Conservation (phyloP, 1,284 basidiomycete species). For the Ustilago tritici region DNA sequence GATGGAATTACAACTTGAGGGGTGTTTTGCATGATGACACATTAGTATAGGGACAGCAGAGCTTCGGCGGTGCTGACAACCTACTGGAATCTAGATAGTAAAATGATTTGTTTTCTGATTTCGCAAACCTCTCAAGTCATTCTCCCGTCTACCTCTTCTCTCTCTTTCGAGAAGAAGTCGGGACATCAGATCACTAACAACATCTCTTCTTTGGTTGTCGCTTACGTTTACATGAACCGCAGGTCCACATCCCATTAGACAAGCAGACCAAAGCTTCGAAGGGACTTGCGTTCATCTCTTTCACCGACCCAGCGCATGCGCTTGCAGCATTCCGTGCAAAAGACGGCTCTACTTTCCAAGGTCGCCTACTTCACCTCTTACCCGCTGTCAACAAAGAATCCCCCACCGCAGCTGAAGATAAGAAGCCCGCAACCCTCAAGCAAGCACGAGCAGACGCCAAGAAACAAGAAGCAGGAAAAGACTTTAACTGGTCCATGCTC, state of each 20-base stretch:
- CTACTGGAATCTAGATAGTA: constrained; percentile 69
- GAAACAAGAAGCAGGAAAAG: constrained; percentile 80
- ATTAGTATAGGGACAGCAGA: constrained; percentile 69
- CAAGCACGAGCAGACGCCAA: constrained; percentile 76
- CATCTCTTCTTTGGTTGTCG: background rate
- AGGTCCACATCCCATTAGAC: constrained; percentile 88
- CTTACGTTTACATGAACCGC: constrained; percentile 4
- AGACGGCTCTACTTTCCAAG: constrained; percentile 90
- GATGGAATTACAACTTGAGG: background rate
- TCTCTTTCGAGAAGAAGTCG: background rate
- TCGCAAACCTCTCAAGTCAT: constrained; percentile 1
- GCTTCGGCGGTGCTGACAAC: constrained; percentile 53
- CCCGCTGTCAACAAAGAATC: constrained; percentile 78
- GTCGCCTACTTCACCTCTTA: constrained; percentile 88
- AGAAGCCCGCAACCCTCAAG: constrained; percentile 71
- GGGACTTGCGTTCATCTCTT: constrained; percentile 82
- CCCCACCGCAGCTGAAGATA: constrained; percentile 31
- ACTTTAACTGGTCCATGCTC: constrained; percentile 95
- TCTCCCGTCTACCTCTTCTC: background rate
- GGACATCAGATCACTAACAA: constrained; percentile 15
- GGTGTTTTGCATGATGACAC: constrained; percentile 54
- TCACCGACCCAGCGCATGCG: constrained; percentile 77
- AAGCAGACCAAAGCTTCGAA: constrained; percentile 78
- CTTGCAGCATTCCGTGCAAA: constrained; percentile 81
- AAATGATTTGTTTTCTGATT: constrained; percentile 50